Evolutionary conservation across 2,329 filamentous ascomycete genomes (phyloP), one percentile per base, ranked within the genome.

Genomic region (Fusarium sororula): DNA sequence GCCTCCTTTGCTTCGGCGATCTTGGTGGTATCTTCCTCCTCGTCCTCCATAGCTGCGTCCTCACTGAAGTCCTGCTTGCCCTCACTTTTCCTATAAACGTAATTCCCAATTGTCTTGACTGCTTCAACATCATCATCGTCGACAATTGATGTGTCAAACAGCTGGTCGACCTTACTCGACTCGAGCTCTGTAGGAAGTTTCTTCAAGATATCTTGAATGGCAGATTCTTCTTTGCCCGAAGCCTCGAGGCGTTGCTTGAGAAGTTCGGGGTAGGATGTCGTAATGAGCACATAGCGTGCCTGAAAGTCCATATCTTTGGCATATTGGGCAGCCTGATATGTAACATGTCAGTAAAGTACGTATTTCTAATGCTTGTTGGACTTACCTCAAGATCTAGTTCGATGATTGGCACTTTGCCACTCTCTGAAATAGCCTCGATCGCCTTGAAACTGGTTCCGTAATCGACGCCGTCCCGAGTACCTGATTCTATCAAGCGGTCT

Each of bases 361-460:
- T 35, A 12, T 42, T 37, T 17, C 12, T 50, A 28, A 22, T 39
- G 32, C 37, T 12, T 13, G 8, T 14, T 15, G 13, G 47, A 79
- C 84, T 82, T 84, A 90, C 89, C 78, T 89, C 85, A 22, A 82
- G 76, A 63, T 87, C 85, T 76, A 91, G 83, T 69, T 86, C 83
- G 73, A 90, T 84, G 7, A 91, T 73, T 4, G 90, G 87, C 37
- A 95, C 88, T 79, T 91, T 91, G 45, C 88, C 88, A 14, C 83
- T 79, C 51, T 88, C 86, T 24, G 83, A 80, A 30, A 91, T 83
- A 18, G 83, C 83, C 22, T 89, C 87, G 2, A 90, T 83, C 5
- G 83, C 82, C 67, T 86, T 88, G 68, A 83, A 83, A 77, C 85
- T 90, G 5, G 89, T 91, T 28, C 90, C 90, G 68, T 90, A 90